phyloP scores from a whole-genome alignment of 1,139 yeast species.

The Candida glucosophila region DNA sequence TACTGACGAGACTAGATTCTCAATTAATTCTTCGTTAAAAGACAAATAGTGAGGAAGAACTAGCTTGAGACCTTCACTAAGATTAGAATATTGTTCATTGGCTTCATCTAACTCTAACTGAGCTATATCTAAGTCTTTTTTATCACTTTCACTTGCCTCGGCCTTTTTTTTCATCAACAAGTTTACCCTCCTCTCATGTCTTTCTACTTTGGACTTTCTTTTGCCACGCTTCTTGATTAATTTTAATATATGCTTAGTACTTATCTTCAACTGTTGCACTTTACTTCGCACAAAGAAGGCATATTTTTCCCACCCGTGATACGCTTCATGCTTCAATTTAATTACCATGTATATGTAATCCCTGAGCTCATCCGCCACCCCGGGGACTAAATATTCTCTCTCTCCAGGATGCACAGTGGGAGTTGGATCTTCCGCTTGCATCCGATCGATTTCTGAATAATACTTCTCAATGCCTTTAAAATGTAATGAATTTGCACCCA shows the following conservation, averaged over 20 bases:
- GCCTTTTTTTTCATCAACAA: conserved; percentile 31
- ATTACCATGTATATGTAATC: conserved; percentile 23
- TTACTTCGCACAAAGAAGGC: conserved; percentile 21
- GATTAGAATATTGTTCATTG: conserved; percentile 20
- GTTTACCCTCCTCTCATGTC: conserved; percentile 30
- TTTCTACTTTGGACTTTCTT: conserved; percentile 33
- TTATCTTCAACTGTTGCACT: conserved; percentile 30
- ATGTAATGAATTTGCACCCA: conserved; percentile 31
- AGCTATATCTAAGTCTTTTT: conserved; percentile 18
- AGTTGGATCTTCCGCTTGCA: conserved; percentile 21
- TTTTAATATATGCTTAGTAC: conserved; percentile 29
- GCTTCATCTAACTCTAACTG: conserved; percentile 23
- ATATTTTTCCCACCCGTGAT: conserved; percentile 23
- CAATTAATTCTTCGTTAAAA: conserved; percentile 45
- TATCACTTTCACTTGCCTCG: conserved; percentile 32
- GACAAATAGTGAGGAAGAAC: conserved; percentile 39
- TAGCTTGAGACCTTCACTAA: conserved; percentile 31
- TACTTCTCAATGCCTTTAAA: conserved; percentile 37
- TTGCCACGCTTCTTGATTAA: conserved; percentile 37
- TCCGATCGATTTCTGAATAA: conserved; percentile 25
- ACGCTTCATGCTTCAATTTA: conserved; percentile 20
- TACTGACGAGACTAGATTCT: conserved; percentile 26
- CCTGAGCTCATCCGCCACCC: conserved; percentile 22
- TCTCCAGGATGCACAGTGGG: conserved; percentile 36
- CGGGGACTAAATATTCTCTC: conserved; percentile 17